Conservation (phyloP, 2,329 filamentous ascomycete genomes). For the Malbranchea zuffiana region DNA sequence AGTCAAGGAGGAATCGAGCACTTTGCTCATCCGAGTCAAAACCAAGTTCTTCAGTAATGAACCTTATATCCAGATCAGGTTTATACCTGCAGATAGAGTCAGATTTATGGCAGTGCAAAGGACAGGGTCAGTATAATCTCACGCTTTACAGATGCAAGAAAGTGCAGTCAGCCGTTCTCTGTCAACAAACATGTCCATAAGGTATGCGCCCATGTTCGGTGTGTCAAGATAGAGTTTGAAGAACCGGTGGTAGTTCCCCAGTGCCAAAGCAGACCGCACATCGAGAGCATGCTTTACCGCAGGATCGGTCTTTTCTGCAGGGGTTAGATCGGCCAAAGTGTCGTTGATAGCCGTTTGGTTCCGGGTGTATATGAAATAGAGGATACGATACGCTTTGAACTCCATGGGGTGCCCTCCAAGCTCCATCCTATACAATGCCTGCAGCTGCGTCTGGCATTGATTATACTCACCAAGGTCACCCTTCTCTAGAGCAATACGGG, state of each 20-base stretch:
- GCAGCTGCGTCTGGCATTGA: conserved; percentile 97
- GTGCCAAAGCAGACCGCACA: conserved; percentile 79
- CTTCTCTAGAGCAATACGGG: conserved; percentile 93
- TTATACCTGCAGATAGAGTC: conserved; percentile 59
- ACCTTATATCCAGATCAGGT: conserved; percentile 75
- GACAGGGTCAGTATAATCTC: conserved; percentile 31
- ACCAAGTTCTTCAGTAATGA: conserved; percentile 88
- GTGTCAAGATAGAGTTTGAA: conserved; percentile 92
- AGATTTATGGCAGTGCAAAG: not conserved
- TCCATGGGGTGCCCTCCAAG: conserved; percentile 84
- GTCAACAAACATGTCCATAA: conserved; percentile 98
- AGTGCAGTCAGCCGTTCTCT: conserved; percentile 85
- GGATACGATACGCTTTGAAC: conserved; percentile 98
- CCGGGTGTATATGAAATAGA: conserved; percentile 98
- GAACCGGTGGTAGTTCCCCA: conserved; percentile 96
- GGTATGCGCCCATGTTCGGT: conserved; percentile 92
- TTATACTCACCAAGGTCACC: conserved; percentile 99
- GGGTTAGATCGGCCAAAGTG: conserved; percentile 95
- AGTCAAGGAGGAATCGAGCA: conserved; percentile 76
- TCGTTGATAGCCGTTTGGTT: conserved; percentile 98
- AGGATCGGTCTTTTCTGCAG: conserved; percentile 79
- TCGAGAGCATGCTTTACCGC: conserved; percentile 83
- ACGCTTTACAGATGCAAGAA: conserved; percentile 91
- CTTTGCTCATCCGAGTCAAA: conserved; percentile 90
- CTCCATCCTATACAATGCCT: conserved; percentile 76